Base-by-base conservation (phyloP, 176 grass and related monocot genomes). In the Puccinellia tenuiflora region DNA sequence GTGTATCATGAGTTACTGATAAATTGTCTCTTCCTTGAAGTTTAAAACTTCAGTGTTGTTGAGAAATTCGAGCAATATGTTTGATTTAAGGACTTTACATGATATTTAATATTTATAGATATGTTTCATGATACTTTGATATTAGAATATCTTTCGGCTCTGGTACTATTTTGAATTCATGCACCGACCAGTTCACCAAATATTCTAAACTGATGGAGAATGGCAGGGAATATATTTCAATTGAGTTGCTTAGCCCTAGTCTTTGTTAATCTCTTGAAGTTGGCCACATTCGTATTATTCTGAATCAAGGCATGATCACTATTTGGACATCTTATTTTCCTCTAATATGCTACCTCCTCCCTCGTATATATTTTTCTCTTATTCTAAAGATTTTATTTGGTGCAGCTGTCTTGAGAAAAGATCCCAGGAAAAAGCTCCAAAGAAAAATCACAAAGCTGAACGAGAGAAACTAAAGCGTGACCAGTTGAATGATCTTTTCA, bases 391-490 rank as follows among this genome's bases (percentile, higher is more conserved):
- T 42, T 40, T 75, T 31, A 14, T 73, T 15, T 88, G 60, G 62
- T 85, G 75, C 68, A 94, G 90, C 85, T 77, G 54, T 77, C 38
- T 72, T 77, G 63, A 83, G 76, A 84, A 83, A 92, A 88, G 77
- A 54, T 57, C 59, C 50, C 92, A 83, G 69, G 85, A 85, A 81
- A 92, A 39, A 26, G 46, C 72, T 84, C 90, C 92, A 67, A 94
- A 88, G 87, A 94, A 90, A 89, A 92, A 75, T 53, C 87, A 94
- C 47, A 92, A 94, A 88, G 89, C 92, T 77, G 92, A 92, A 84
- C 85, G 87, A 48, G 92, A 92, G 75, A 94, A 92, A 85, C 92
- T 90, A 61, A 94, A 92, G 83, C 90, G 92, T 68, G 92, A 92
- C 65, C 87, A 92, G 39, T 79, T 94, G 77, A 94, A 94, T 88